These are phyloP conservation scores for Pistacia atlantica DNA, from an alignment of 345 rosid genomes.

Conservation along the genomic window DNA sequence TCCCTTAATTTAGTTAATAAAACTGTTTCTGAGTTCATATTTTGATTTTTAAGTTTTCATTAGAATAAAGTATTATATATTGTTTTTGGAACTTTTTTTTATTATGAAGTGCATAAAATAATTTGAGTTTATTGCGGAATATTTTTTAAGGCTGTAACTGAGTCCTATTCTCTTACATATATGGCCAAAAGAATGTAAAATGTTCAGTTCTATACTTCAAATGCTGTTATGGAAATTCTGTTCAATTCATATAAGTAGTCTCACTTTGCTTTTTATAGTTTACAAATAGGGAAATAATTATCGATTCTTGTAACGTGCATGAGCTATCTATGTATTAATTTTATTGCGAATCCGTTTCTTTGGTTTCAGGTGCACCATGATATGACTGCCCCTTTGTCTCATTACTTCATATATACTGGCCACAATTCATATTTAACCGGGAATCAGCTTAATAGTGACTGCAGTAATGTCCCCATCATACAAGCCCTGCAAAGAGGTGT, in stretches of 20 bases:
- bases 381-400: conserved; percentile 88
- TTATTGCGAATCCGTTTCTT: conserved; percentile 10
- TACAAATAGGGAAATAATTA: not conserved
- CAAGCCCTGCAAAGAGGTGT: conserved; percentile 74
- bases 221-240: not conserved
- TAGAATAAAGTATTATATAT: no score
- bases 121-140: not conserved
- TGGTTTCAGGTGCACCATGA: conserved; percentile 75
- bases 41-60: no score
- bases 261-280: not conserved
- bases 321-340: not conserved
- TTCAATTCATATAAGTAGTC: not conserved
- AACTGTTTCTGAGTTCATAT: not conserved
- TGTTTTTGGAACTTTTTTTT: no score
- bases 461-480: conserved; percentile 86
- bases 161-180: not conserved
- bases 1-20: not conserved
- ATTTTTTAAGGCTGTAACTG: not conserved
- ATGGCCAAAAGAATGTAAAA: not conserved
- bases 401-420: conserved; percentile 85
- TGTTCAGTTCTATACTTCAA: not conserved
- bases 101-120: not conserved
- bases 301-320: not conserved
- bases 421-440: conserved; percentile 93
- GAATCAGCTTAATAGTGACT: conserved; percentile 93